These are phyloP conservation scores for Daldinia childiae DNA, from an alignment of 495 filamentous ascomycete genomes.

Conservation along the genomic window DNA sequence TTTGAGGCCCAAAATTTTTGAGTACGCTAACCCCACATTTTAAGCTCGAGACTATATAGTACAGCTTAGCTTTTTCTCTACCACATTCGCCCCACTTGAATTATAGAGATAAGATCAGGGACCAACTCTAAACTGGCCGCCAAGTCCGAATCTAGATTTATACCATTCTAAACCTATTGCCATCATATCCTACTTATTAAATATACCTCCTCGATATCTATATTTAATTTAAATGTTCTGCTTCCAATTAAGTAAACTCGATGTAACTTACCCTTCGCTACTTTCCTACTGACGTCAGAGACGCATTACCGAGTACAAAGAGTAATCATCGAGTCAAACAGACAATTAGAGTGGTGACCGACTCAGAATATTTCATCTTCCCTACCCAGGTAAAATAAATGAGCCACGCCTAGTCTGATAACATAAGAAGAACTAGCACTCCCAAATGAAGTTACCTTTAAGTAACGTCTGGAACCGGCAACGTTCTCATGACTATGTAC, in stretches of 20 bases:
- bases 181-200: not conserved
- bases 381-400: not conserved
- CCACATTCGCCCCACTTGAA: not conserved
- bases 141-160: conserved; percentile 1
- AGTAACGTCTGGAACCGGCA: conserved; percentile 33
- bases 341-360: not conserved
- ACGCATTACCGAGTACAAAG: not conserved
- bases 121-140: not conserved
- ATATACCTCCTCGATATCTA: not conserved
- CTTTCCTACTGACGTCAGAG: not conserved
- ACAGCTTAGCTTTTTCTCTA: not conserved
- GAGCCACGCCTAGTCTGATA: not conserved
- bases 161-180: not conserved
- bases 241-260: not conserved
- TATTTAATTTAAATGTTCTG: not conserved
- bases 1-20: conserved; percentile 13
- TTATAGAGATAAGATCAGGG: not conserved
- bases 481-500: conserved; percentile 23
- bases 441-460: conserved; percentile 15
- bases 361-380: not conserved
- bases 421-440: conserved; percentile 8
- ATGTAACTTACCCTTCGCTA: not conserved
- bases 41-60: not conserved
- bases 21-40: conserved; percentile 15
- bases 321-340: not conserved